Evolutionary conservation across 257 asterid species (phyloP), one percentile per base, ranked within the genome.

Genomic region (Pogostemon cablin): DNA sequence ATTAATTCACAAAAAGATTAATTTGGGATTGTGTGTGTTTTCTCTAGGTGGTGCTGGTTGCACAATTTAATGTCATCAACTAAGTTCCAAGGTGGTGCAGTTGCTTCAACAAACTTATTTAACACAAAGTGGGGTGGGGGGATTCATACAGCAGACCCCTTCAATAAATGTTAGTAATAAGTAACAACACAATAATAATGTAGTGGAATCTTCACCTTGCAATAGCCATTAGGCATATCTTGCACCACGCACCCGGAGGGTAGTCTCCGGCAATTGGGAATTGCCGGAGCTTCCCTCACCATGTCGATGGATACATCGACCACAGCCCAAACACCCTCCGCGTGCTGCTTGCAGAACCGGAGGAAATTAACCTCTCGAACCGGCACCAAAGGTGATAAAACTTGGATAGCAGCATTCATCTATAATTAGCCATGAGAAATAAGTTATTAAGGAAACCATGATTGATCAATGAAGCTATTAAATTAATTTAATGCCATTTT

Each of bases 221-320:
- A 89, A 73, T 95, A 95, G 69, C 97, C 98, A 79, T 95, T 95
- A 35, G 98, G 96, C 99, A 89, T 89, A 68, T 95, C 99, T 74
- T 95, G 95, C 58, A 91, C 97, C 9, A 91, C 80, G 67, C 96
- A 91, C 52, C 99, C 99, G 3, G 99, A 95, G 44, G 99, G 97
- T 9, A 90, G 95, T 76, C 97, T 86, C 78, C 96, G 86, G 79
- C 90, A 75, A 67, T 42, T 77, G 4, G 84, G 83, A 72, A 79
- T 83, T 12, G 78, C 37, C 9, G 90, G 75, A 5, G 83, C 48
- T 10, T 84, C 97, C 0, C 90, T 79, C 67, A 89, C 82, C 41
- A 87, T 49, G 69, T 91, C 97, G 8, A 91, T 65, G 2, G 98
- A 95, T 41, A 95, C 92, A 50, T 95, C 99, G 5, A 90, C 99